Conservation (phyloP, 768 basidiomycete genomes). For the Auricularia heimuer region DNA sequence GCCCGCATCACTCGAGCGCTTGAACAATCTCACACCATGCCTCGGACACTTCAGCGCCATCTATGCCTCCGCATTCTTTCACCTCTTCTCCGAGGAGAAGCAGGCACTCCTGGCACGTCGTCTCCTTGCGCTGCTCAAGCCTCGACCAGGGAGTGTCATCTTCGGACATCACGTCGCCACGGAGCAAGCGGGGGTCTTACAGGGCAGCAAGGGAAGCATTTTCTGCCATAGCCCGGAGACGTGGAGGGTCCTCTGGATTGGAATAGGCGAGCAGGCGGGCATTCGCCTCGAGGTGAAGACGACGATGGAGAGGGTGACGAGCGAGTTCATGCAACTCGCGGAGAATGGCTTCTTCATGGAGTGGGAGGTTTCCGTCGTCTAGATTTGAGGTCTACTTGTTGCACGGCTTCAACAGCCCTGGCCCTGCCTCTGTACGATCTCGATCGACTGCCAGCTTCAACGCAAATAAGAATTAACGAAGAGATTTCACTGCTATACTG, state of each 20-base stretch:
- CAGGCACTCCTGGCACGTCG: slow-evolving; percentile 24
- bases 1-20: slow-evolving; percentile 8
- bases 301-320: no score
- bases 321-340: no score
- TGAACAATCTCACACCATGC: slow-evolving; percentile 14
- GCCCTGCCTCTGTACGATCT: no score
- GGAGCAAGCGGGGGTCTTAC: slow-evolving; percentile 31
- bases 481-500: no score
- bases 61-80: slow-evolving; percentile 26
- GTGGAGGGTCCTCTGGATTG: slow-evolving; percentile 31
- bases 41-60: slow-evolving; percentile 18
- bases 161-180: slow-evolving; percentile 26
- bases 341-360: no score
- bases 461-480: no score
- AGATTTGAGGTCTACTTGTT: no score
- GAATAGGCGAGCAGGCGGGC: slow-evolving; percentile 9
- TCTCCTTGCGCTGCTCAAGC: slow-evolving; percentile 17
- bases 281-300: neutral
- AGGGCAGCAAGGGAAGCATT: slow-evolving; percentile 12
- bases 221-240: slow-evolving; percentile 27
- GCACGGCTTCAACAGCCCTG: no score
- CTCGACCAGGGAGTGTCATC: slow-evolving; percentile 16
- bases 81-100: slow-evolving; percentile 25
- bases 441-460: no score
- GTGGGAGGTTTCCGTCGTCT: no score